Percentiles rank a stretch among this genome's conserved stretches.
Conservation (phyloP, 1,284 basidiomycete species). For the Apiotrichum sp. region DNA sequence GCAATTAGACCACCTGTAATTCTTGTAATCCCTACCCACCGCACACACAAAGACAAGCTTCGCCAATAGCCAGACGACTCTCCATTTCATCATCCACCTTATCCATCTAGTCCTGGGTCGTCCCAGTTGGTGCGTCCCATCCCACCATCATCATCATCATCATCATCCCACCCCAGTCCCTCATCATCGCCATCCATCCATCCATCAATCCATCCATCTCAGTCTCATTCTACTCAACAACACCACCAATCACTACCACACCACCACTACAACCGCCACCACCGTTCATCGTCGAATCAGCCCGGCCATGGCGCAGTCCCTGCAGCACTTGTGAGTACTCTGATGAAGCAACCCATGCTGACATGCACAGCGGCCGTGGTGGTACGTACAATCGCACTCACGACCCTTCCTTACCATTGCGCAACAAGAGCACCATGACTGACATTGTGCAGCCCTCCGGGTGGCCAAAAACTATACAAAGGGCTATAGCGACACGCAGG, state of each 20-base stretch:
- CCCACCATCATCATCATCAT: neutral
- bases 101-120: neutral
- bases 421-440: neutral
- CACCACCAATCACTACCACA: no score
- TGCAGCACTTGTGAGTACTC: constrained; percentile 44
- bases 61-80: no score
- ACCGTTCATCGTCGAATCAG: neutral
- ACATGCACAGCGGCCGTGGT: constrained; percentile 37
- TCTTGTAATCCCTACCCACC: no score
- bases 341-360: constrained; percentile 7
- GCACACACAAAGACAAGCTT: no score
- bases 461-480: constrained; percentile 94
- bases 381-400: constrained; percentile 18
- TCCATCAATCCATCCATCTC: neutral
- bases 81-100: no score
- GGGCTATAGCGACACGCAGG: constrained; percentile 70
- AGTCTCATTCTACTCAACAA: no score
- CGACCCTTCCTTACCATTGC: no score
- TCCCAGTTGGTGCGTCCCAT: neutral
- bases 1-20: no score
- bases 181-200: neutral
- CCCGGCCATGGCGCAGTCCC: constrained; percentile 31
- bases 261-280: neutral
- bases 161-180: neutral
- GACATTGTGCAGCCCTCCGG: constrained; percentile 55